phyloP scores from a whole-genome alignment of 441 rosid species.

The Croton setiger region DNA sequence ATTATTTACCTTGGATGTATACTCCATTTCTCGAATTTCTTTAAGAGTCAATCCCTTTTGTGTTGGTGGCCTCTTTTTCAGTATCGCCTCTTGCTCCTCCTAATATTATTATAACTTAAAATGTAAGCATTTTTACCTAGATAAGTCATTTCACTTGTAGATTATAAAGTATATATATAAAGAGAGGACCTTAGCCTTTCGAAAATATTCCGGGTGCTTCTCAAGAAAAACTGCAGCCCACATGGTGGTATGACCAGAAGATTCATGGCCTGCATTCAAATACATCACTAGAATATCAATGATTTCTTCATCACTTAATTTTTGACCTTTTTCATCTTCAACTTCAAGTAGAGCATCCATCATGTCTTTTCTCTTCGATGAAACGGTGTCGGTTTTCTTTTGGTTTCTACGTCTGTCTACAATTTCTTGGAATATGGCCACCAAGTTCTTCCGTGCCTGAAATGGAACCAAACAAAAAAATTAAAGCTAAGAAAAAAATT shows the following conservation, averaged over 20 bases:
- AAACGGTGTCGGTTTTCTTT: constrained; percentile 12
- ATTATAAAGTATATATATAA: no score
- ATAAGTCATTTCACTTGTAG: not conserved
- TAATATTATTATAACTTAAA: not conserved
- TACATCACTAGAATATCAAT: constrained; percentile 77
- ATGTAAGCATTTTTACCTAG: no score
- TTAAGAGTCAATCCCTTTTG: constrained; percentile 58
- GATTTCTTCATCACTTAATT: constrained; percentile 62
- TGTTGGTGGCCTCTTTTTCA: constrained; percentile 37
- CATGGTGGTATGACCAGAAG: constrained; percentile 83
- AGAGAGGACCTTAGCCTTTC: constrained; percentile 50
- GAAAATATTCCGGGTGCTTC: constrained; percentile 47
- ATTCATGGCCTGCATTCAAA: constrained; percentile 89
- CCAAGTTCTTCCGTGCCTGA: constrained; percentile 78
- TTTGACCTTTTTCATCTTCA: constrained; percentile 63
- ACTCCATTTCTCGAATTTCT: constrained; percentile 74
- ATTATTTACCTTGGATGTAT: constrained; percentile 51
- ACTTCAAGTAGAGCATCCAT: constrained; percentile 63
- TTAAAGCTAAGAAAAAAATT: no score
- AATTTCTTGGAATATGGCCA: constrained; percentile 45
- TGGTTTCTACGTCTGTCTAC: constrained; percentile 47
- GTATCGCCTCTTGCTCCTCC: constrained; percentile 67
- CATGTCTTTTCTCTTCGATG: constrained; percentile 55
- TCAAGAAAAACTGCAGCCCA: constrained; percentile 72
- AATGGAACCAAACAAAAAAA: not conserved